Evolutionary conservation across 106 monocot species (phyloP), one percentile per base, ranked within the genome.

Genomic region (Dendrobium catenatum): DNA sequence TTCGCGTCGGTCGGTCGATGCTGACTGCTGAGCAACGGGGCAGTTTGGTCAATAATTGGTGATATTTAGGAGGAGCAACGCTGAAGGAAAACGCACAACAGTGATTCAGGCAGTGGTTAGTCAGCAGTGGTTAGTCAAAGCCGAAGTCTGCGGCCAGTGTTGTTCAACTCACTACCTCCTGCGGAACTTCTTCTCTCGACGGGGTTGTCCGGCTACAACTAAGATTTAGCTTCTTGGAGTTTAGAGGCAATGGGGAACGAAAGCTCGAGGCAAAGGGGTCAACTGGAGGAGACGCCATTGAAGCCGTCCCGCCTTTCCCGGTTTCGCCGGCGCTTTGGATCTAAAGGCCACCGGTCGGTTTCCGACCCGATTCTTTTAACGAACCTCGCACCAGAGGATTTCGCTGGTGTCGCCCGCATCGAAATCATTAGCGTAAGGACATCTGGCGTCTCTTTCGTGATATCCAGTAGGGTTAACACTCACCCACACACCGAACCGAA

Each of bases 361-460:
- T 55, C 84, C 42, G 74, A 67, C 24, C 73, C 79, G n/a, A 33
- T 68, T 55, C 64, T 81, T 4, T 19, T 80, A 22, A 84, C 77
- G 37, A 61, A 47, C 72, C 43, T 89, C 64, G 56, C 77, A 56
- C 78, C 79, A 44, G 86, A 87, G 2, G 92, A 92, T 9, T 95
- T 95, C 75, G 88, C 84, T 58, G 95, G 95, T 26, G 87, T 95
- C 81, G 90, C 86, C 46, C 87, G 87, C 81, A 86, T 95, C 61
- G 84, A 90, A 77, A 88, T 92, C 67, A 75, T 90, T 58, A 49
- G 79, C 58, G 95, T 95, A 81, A 37, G 43, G 0, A 55, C 18
- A 19, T 74, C 20, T 7, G 43, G 1, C 74, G 8, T 43, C 10
- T 20, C 74, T 74, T 42, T 74, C 43, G 17, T n/a, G 4, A 74